These are phyloP conservation scores for Cryphonectria japonica DNA, from an alignment of 2,329 filamentous ascomycete species.

Conservation along the genomic window DNA sequence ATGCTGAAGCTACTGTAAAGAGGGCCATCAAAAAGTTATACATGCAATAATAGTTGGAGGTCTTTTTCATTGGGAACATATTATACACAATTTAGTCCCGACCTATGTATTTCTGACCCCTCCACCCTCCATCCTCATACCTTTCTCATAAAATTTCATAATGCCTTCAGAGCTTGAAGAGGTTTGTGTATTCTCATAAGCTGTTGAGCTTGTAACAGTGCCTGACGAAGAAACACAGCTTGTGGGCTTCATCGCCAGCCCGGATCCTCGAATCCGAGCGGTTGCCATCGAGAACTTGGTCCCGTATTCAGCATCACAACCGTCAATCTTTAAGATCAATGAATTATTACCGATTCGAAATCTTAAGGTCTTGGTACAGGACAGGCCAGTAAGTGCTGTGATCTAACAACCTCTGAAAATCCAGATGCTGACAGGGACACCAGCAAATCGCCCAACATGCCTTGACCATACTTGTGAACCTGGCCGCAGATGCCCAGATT, in stretches of 20 bases:
- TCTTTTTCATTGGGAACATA: neutral
- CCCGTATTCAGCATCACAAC: conserved; percentile 75
- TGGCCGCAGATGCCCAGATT: conserved; percentile 77
- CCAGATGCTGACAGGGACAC: conserved; percentile 8
- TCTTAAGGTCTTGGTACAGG: conserved; percentile 82
- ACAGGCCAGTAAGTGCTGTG: conserved; percentile 68
- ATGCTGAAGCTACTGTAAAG: conserved; percentile 11
- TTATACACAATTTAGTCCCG: neutral
- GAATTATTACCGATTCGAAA: conserved; percentile 80
- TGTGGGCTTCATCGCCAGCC: conserved; percentile 90
- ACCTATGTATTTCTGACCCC: conserved; percentile 28
- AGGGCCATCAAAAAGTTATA: conserved; percentile 1
- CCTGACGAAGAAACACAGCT: conserved; percentile 56
- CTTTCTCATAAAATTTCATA: conserved; percentile 32
- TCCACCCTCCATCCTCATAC: conserved; percentile 17
- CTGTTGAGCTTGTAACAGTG: neutral
- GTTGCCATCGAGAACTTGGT: conserved; percentile 86
- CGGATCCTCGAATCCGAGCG: conserved; percentile 87
- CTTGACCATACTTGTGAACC: conserved; percentile 85
- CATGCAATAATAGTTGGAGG: neutral
- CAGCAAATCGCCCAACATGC: conserved; percentile 92
- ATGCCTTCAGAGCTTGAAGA: conserved; percentile 82
- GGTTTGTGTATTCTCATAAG: conserved; percentile 47
- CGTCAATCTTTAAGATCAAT: conserved; percentile 81
- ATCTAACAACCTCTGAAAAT: neutral